Evolutionary conservation across 345 rosid genomes (phyloP), one percentile per base, ranked within the genome.

Genomic region (Capsella bursapastoris): DNA sequence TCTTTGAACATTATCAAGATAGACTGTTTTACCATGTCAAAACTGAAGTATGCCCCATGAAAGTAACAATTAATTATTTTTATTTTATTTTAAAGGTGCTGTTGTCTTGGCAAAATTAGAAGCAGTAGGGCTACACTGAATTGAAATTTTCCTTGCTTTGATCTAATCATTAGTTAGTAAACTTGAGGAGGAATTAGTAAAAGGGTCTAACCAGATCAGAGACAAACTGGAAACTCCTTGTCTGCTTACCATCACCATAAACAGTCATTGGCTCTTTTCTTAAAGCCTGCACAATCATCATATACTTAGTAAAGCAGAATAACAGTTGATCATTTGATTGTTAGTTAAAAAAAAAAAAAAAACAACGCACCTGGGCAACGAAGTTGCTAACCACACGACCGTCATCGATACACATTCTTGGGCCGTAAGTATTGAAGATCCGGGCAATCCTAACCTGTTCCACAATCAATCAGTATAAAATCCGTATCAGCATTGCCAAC

Each of bases 371-470:
- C 97, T 95, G 97, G 15, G 99, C 97, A 76, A 92, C 99, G 61
- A 95, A 95, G 71, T 95, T 95, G 78, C 99, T 95, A 57, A 95
- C 99, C 58, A 95, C 99, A 64, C 97, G 97, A 61, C 99, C 99
- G 49, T 95, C 99, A 55, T 95, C 99, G 9, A 95, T 92, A 85
- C 99, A 92, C 99, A 95, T 95, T 16, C 99, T 85, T 12, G 99
- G 99, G 18, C 99, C 99, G 35, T 92, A 95, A 0, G 99, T 95
- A 69, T 92, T 92, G 80, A 95, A 95, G 63, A 92, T 95, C 62
- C 97, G 83, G 31, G 99, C 99, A 81, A 95, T 95, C 71, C 99
- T 89, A 38, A 92, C 97, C 97, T 93, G 92, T 29, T 93, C 88
- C 16, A 14, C 14, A 35, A 57, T 25, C 5, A 16, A 28, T 22